Evolutionary conservation across 371 early-diverging fungal species (phyloP), one percentile per base, ranked within the genome.

Genomic region (Mortierella sp.): DNA sequence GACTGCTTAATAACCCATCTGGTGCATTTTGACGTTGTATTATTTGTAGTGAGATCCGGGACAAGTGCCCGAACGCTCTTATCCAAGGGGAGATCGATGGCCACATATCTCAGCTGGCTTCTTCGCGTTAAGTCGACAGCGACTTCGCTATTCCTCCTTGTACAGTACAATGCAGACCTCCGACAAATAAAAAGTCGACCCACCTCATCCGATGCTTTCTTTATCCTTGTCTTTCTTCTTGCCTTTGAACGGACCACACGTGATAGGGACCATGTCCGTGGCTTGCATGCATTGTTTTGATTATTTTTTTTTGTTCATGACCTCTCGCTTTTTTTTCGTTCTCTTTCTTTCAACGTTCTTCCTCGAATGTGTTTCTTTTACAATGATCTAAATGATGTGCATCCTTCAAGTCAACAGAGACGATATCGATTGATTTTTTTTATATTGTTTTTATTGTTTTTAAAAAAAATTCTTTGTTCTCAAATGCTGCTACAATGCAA

Each of bases 21-120:
- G 38, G 24, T 57, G 31, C 74, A 44, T 42, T 45, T 47, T 26
- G 10, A 45, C 57, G 5, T 1, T 45, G 48, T 45, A 19, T 0
- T 57, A 24, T 31, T 58, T 48, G 44, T 72, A 84, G 87, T 54
- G 87, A 86, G 70, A 86, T 86, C 50, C 55, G 87, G n/a, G 80
- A 79, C 76, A 86, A 86, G 68, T 86, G 87, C 50, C 83, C 82
- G 21, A 82, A 86, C 48, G 74, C 57, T 9, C 48, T 80, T 19
- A 76, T 82, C 34, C 80, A 80, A 63, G 83, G 87, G 4, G 73
- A 86, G 80, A 82, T 86, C 47, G 83, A 87, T 45, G 74, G 65
- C 0, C 83, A 83, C 47, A 80, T 87, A 50, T 57, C 87, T 14
- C 80, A 80, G 55, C 63, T 87, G 65, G 70, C 82, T 13, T 77